A percentile compares a stretch with the other conserved stretches of the same genome.
These are phyloP conservation scores for Trichoderma gamsii DNA, from an alignment of 495 filamentous ascomycete genomes.

Conservation along the genomic window DNA sequence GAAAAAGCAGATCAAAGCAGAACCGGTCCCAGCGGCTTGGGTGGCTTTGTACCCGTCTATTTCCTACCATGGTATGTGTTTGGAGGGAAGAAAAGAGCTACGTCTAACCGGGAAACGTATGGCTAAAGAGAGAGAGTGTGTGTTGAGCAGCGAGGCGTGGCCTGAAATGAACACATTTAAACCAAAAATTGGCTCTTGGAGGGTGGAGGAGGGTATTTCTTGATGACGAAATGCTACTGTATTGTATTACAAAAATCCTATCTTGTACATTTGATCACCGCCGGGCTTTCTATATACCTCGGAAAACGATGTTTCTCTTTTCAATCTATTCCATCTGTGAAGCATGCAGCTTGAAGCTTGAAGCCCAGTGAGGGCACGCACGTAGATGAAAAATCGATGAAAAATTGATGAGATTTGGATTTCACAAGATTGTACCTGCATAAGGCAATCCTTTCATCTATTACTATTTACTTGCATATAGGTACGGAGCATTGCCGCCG, in stretches of 20 bases:
- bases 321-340: too few species aligned
- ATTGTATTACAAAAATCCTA: background rate
- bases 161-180: background rate
- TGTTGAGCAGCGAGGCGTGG: constrained; percentile 1
- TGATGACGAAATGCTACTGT: constrained; percentile 1
- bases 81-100: background rate
- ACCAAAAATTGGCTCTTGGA: background rate
- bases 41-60: background rate
- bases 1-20: background rate
- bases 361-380: too few species aligned
- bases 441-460: too few species aligned
- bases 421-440: too few species aligned
- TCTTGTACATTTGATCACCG: constrained; percentile 11
- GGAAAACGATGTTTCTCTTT: constrained; percentile 1
- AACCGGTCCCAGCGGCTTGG: background rate
- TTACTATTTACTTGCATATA: too few species aligned
- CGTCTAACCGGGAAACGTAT: background rate
- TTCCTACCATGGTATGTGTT: background rate
- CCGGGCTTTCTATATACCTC: background rate
- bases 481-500: too few species aligned
- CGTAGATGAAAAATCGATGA: too few species aligned
- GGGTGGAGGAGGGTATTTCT: background rate
- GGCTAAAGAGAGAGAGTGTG: background rate
- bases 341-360: too few species aligned
- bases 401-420: too few species aligned